phyloP scores from a whole-genome alignment of 768 basidiomycete genomes.

The Termitomyces sp. region DNA sequence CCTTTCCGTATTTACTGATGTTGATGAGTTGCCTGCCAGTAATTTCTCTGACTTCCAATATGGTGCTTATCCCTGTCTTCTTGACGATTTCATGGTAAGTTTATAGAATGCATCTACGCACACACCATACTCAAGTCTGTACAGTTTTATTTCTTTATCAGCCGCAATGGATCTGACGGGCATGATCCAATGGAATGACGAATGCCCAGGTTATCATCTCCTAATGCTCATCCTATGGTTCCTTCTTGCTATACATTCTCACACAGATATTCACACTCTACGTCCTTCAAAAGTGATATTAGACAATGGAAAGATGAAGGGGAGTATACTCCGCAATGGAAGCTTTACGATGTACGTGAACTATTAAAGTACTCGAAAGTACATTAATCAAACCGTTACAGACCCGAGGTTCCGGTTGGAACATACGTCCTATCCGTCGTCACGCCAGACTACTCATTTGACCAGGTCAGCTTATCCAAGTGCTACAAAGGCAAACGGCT shows the following conservation, averaged over 20 bases:
- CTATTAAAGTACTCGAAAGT: neutral
- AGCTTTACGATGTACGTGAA: slow-evolving; percentile 59
- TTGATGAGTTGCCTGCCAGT: neutral
- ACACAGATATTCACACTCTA: slow-evolving; percentile 25
- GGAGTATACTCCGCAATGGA: slow-evolving; percentile 51
- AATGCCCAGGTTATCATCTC: slow-evolving; percentile 46
- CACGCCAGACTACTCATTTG: slow-evolving; percentile 64
- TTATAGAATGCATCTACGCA: neutral
- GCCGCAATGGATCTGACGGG: slow-evolving; percentile 55
- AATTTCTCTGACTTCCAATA: neutral
- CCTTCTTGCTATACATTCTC: neutral
- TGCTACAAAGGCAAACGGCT: neutral
- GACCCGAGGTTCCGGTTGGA: slow-evolving; percentile 63
- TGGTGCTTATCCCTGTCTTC: slow-evolving; percentile 15
- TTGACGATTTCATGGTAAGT: slow-evolving; percentile 24
- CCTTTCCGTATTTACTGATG: slow-evolving; percentile 13
- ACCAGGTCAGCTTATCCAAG: slow-evolving; percentile 42
- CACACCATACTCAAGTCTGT: neutral
- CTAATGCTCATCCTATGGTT: neutral
- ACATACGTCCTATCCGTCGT: slow-evolving; percentile 64
- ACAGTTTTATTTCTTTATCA: slow-evolving; percentile 20
- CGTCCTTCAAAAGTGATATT: slow-evolving; percentile 55
- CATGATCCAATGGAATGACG: slow-evolving; percentile 63
- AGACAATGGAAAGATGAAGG: slow-evolving; percentile 51
- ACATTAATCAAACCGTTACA: slow-evolving; percentile 19